Evolutionary conservation across 1,139 yeast genomes (phyloP).

Genomic region (Wickerhamomyces sp.): DNA sequence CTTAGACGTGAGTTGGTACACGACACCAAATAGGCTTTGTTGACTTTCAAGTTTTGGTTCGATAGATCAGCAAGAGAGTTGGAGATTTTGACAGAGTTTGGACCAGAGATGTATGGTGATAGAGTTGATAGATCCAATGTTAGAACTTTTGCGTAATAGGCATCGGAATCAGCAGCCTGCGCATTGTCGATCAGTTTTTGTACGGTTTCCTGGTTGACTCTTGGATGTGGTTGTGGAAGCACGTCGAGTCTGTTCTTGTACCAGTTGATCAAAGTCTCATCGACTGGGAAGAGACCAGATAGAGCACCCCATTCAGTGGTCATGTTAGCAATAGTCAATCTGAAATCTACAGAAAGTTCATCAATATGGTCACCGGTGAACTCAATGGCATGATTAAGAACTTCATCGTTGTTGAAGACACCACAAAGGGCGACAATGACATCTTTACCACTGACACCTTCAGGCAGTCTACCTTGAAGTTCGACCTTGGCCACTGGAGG

Average conservation of each 20-base stretch:
- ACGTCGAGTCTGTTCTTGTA: conserved; percentile 61
- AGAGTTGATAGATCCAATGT: conserved; percentile 76
- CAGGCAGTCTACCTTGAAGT: conserved; percentile 72
- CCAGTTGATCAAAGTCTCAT: conserved; percentile 68
- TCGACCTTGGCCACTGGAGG: conserved; percentile 98
- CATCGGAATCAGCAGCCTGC: conserved; percentile 62
- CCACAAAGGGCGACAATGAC: conserved; percentile 97
- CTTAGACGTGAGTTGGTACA: conserved; percentile 94
- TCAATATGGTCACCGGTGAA: conserved; percentile 84
- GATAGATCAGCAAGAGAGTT: conserved; percentile 74
- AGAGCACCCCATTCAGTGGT: conserved; percentile 99
- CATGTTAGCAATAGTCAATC: conserved; percentile 97
- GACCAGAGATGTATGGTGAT: conserved; percentile 93
- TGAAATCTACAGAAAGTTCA: conserved; percentile 75
- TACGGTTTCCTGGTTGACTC: conserved; percentile 64
- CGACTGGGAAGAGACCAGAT: conserved; percentile 95
- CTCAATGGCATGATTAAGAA: conserved; percentile 94
- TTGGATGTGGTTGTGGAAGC: conserved; percentile 79
- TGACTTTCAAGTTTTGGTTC: conserved; percentile 63
- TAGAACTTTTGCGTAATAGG: conserved; percentile 82
- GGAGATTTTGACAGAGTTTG: conserved; percentile 91
- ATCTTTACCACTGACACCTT: conserved; percentile 93
- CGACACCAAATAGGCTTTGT: conserved; percentile 95
- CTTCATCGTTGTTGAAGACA: conserved; percentile 91
- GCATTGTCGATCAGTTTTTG: conserved; percentile 40